Evolutionary conservation across 2,329 filamentous ascomycete species (phyloP), one percentile per base, ranked within the genome.

Genomic region (Trematosphaeria pertusa): DNA sequence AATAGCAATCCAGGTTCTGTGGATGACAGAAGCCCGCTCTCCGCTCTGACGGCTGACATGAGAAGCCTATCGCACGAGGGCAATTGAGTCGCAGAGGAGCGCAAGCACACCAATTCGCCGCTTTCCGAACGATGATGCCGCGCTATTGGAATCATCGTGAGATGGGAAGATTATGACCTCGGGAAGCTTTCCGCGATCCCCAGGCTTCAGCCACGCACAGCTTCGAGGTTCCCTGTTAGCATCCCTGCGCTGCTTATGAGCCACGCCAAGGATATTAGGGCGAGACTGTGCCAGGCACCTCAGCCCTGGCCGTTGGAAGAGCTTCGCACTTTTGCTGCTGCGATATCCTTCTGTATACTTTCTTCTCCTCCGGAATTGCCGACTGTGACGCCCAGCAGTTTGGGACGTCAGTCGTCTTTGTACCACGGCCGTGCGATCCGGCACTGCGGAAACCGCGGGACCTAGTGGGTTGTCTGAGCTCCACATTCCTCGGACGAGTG

Each of bases 401-500:
- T 12, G 8, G 24, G 7, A 12, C 12, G 24, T 7, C 24, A 37
- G 31, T 20, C 21, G 18, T 37, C 8, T 26, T 14, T 26, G 39
- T 28, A 14, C 34, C 11, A 34, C 39, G 26, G 22, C 37, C 17
- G 12, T 32, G 24, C 26, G 5, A 36, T 28, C 15, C 36, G 18
- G 36, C 21, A 11, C n/a, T 26, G 19, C 40, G 35, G 40, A 20
- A 31, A 20, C 36, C 22, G 30, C 41, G 35, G 24, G 41, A 32
- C 14, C 26, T 21, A 35, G 37, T 32, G 37, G 37, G 31, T 12
- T 8, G 24, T 30, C 40, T 22, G 33, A 47, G 50, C 56, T 60
- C 59, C 51, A 58, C 59, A 38, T 48, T 42, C 52, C 59, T 54
- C 51, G 45, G 43, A 41, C 48, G 46, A 52, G 56, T 61, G 56